Evolutionary conservation across 345 rosid genomes (phyloP), one percentile per base, ranked within the genome.

Genomic region (Mallotus nudiflorus): DNA sequence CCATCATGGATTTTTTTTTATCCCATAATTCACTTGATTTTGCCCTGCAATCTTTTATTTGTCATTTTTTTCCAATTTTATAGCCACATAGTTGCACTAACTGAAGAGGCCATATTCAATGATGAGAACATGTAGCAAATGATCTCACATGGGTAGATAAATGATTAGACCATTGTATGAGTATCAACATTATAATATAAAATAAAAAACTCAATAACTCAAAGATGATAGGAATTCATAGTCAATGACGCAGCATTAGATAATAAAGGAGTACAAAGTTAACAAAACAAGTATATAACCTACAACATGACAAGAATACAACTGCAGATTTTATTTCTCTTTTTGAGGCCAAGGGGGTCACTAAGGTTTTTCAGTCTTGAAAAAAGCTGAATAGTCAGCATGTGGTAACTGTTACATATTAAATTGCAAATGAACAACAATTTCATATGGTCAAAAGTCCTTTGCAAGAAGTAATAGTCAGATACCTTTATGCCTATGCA

Each of bases 401-500:
- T 20, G 31, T 42, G 18, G 59, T 9, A 25, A 27, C 54, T 5
- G 20, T 70, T 35, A 60, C 24, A 50, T 15, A 29, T 70, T 35
- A 60, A 37, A 50, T 15, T 51, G 18, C 62, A 72, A n/a, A 44
- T 42, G 29, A 46, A 64, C 42, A 28, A 56, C n/a, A 35, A 8
- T 59, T 15, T 3, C 16, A 62, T 2, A 54, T 11, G 16, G 19
- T 20, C 18, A 18, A 16, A 35, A 20, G 22, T 5, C 3, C 12
- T 13, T 51, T 35, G 29, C 39, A 46, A 60, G 9, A 66, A 62
- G 55, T 74, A 31, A 48, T 9, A n/a, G 45, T 4, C 51, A 53
- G 24, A 37, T 74, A 91, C 97, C 91, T 94, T 94, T 68, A 94
- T 88, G 77, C 90, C 87, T 42, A 86, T 83, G 72, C 98, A 93